Conservation (phyloP, 2,329 filamentous ascomycete genomes). For the Chrysoporthe deuterocubensis region DNA sequence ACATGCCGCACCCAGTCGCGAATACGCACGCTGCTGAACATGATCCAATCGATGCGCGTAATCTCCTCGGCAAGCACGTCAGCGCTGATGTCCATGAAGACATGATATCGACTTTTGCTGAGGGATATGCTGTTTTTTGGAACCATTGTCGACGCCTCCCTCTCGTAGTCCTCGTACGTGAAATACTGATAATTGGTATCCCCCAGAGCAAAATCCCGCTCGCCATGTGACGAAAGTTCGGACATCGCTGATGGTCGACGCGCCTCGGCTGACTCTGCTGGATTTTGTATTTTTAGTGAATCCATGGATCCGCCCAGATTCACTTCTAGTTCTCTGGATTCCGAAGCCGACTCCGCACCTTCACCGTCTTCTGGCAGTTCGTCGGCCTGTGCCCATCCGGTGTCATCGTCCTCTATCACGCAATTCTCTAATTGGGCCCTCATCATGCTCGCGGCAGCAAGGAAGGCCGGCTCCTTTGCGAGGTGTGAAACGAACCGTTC, state of each 20-base stretch:
- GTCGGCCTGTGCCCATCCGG: conserved; percentile 87
- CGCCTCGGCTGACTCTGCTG: conserved; percentile 37
- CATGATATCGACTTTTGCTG: conserved; percentile 85
- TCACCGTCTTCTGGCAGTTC: conserved; percentile 50
- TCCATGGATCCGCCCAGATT: conserved; percentile 52
- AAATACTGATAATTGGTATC: conserved; percentile 61
- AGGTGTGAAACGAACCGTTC: conserved; percentile 76
- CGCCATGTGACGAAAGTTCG: conserved; percentile 43
- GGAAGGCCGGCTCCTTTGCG: conserved; percentile 79
- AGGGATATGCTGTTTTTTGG: conserved; percentile 71
- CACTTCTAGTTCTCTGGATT: conserved; percentile 33
- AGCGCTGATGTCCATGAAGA: conserved; percentile 84
- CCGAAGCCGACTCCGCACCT: conserved; percentile 40
- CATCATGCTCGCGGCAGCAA: conserved; percentile 85
- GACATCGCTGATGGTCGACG: conserved; percentile 53
- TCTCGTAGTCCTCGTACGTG: conserved; percentile 78
- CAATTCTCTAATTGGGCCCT: conserved; percentile 72
- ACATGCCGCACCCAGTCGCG: conserved; percentile 93
- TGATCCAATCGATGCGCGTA: conserved; percentile 95
- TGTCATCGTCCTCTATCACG: conserved; percentile 86
- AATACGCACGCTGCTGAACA: conserved; percentile 93
- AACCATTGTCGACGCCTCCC: conserved; percentile 73
- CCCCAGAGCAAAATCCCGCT: conserved; percentile 42
- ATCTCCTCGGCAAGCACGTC: conserved; percentile 89
- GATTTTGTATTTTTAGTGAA: conserved; percentile 54